Evolutionary conservation across 1,284 basidiomycete genomes (phyloP), one percentile per base, ranked within the genome.

Genomic region (Inonotus hispidus): DNA sequence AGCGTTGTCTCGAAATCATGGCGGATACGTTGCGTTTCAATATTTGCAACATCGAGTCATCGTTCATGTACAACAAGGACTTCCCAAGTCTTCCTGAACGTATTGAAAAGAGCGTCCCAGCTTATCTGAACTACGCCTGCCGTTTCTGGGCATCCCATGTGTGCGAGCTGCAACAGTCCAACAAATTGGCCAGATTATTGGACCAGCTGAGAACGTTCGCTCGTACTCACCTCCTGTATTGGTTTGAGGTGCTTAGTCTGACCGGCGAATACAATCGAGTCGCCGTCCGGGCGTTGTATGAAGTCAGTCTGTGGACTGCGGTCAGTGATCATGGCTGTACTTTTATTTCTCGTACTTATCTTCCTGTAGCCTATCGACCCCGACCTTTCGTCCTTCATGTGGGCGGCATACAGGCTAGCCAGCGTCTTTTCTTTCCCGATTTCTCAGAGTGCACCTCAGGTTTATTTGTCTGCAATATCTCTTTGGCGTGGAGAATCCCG

Each of bases 181-280:
- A 6, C n/a, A 14, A 21, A 6, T 43, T 19, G 19, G 6, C 41
- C 1, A 16, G 16, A 16, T 29, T 49, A 19, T 25, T 49, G 46
- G 46, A 49, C 8, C 3, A 32, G 27, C 29, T 52, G 29, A 32
- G 7, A 13, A n/a, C 7, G 8, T 52, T 52, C 29, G 49, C 27
- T n/a, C 13, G 19, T 52, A 14, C 14, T 11, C 49, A 35, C 21
- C 46, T 49, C 13, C 49, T 56, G 19, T 32, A 56, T 25, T 56
- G 55, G 55, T 29, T 56, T 14, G 55, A 56, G 39, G 55, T 32
- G 14, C 16, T 56, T 10, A 46, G 55, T n/a, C 19, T 56, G 19
- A 45, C 41, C 2, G 37, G 37, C n/a, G 25, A 45, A 13, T 27
- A 46, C 39, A 29, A 35, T 52, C 39, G 39, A 13, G 11, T 56